phyloP scores from a whole-genome alignment of 2,329 filamentous ascomycete genomes.

The Lomentospora prolificans region DNA sequence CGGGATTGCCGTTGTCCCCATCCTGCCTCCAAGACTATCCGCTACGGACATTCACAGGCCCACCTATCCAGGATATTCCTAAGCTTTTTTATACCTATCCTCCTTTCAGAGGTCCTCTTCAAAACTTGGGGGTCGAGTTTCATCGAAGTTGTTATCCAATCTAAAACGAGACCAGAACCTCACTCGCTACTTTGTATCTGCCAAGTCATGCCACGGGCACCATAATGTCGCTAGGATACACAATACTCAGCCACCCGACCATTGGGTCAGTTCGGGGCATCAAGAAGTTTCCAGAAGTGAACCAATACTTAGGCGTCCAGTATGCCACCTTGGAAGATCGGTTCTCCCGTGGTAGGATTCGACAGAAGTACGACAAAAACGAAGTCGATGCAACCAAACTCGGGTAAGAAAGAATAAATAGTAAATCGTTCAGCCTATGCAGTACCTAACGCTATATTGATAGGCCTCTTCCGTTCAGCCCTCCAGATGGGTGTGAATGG shows the following conservation, averaged over 20 bases:
- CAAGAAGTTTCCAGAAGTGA: constrained; percentile 3
- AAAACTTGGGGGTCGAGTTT: too few relatives aligned
- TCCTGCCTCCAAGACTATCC: too few relatives aligned
- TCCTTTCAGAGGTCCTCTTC: too few relatives aligned
- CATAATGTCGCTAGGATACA: neutral
- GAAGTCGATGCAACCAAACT: constrained; percentile 21
- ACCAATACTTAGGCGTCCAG: constrained; percentile 15
- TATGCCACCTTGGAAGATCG: constrained; percentile 15
- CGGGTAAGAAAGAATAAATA: constrained; percentile 18
- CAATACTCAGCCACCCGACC: constrained; percentile 1
- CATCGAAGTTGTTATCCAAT: too few relatives aligned
- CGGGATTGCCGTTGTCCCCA: neutral
- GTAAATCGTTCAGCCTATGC: neutral
- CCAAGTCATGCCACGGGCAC: too few relatives aligned
- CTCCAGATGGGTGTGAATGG: constrained; percentile 25
- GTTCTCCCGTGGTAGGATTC: constrained; percentile 12
- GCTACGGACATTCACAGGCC: too few relatives aligned
- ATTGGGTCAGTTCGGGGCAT: constrained; percentile 8
- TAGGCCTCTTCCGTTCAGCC: constrained; percentile 24
- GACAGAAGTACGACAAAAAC: constrained; percentile 10
- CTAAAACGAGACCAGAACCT: too few relatives aligned
- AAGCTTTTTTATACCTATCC: too few relatives aligned
- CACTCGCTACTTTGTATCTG: too few relatives aligned
- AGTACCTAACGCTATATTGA: constrained; percentile 17
- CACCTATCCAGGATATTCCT: too few relatives aligned